These are phyloP conservation scores for Boletus insuetus DNA, from an alignment of 768 basidiomycete genomes.

Conservation along the genomic window DNA sequence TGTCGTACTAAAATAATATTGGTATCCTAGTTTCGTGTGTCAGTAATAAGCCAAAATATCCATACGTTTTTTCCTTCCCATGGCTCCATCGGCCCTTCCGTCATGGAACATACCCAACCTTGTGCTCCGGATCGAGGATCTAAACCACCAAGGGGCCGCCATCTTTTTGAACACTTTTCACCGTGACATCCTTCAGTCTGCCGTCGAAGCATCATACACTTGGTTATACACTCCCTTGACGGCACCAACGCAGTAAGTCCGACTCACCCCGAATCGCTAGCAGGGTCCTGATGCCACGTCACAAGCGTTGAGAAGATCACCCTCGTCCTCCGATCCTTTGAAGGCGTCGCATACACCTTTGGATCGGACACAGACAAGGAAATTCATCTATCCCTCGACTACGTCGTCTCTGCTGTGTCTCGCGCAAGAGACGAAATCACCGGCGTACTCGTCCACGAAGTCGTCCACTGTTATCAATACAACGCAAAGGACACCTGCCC, in stretches of 20 bases:
- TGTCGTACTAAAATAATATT: constrained; percentile 3
- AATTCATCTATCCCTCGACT: constrained; percentile 68
- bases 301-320: constrained; percentile 50
- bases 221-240: constrained; percentile 44
- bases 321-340: constrained; percentile 63
- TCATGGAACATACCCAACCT: constrained; percentile 57
- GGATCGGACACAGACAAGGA: constrained; percentile 63
- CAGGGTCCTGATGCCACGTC: constrained; percentile 5
- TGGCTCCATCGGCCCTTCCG: constrained; percentile 27
- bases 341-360: constrained; percentile 67
- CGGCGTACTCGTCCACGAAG: constrained; percentile 72
- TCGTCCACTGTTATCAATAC: constrained; percentile 79
- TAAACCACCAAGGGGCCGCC: constrained; percentile 54
- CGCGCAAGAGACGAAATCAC: constrained; percentile 58
- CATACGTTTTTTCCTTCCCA: not conserved
- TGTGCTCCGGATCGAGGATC: constrained; percentile 53
- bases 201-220: constrained; percentile 39
- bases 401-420: constrained; percentile 46
- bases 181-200: constrained; percentile 34
- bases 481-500: constrained; percentile 60
- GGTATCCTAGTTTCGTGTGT: constrained; percentile 6
- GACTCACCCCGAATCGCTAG: not conserved
- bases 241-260: constrained; percentile 48
- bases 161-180: constrained; percentile 56
- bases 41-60: not conserved